Evolutionary conservation across 2,329 filamentous ascomycete species (phyloP), one percentile per base, ranked within the genome.

Genomic region (Venturia oleaginea): DNA sequence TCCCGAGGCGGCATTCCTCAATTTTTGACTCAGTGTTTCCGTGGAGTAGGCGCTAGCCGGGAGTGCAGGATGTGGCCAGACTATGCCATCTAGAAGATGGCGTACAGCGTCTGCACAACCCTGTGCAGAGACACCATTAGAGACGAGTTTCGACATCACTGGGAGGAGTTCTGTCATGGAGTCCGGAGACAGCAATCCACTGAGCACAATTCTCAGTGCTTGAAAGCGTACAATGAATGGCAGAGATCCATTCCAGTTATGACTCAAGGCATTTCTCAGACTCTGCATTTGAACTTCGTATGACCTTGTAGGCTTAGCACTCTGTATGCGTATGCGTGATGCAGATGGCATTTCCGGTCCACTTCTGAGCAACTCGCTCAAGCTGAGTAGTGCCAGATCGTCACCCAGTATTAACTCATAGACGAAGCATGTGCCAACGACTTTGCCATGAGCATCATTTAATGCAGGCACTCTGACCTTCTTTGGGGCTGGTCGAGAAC

Each of bases 341-440:
- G 74, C 67, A 3, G 70, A 64, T 5, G 75, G 74, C 57, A 77
- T 70, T 17, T 72, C 73, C 13, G 68, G 66, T 46, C 67, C 69
- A 7, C 63, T 65, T 8, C 65, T 59, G 2, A 76, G 62, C 7
- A 74, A 61, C 0, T 60, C 38, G 4, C 68, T 66, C 30, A 75
- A 65, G 4, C 61, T 65, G 10, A 64, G 30, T 1, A 74, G 64
- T 17, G 67, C 67, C 1, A 75, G 68, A 7, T 63, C 69, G 46
- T 71, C 67, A 5, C 67, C 62, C 46, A 77, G 73, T 1, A 61
- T 64, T 3, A 75, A 61, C 24, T 78, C 77, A 68, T 85, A 86
- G 0, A 83, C 79, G 59, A 83, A 78, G 66, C 80, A 83, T 48
- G 73, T 76, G 2, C 78, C 77, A 2, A 76, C 75, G 46, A 78